Conservation (phyloP, 2,329 filamentous ascomycete genomes). For the Coniochaeta sp. region DNA sequence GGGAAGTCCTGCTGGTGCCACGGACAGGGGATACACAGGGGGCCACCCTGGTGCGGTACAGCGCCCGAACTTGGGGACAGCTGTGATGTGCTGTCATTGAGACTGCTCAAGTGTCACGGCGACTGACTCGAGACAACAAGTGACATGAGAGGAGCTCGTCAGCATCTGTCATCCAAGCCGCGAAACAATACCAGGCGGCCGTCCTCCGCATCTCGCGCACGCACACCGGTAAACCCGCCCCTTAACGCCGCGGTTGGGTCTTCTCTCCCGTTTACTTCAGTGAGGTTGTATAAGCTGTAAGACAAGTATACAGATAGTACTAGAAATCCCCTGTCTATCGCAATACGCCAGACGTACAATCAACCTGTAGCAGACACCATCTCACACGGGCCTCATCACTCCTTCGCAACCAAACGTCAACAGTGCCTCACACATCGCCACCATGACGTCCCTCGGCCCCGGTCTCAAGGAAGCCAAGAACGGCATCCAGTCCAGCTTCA, state of each 20-base stretch:
- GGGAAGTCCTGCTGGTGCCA: background rate
- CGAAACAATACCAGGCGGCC: background rate
- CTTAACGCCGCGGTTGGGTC: background rate
- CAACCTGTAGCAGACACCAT: background rate
- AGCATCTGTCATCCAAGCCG: background rate
- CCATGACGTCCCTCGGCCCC: constrained; percentile 17
- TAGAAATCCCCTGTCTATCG: background rate
- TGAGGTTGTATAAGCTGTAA: background rate
- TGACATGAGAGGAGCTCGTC: background rate
- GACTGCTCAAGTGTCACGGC: background rate
- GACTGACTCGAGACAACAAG: background rate
- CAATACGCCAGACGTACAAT: background rate
- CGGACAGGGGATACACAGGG: background rate
- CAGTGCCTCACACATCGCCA: background rate
- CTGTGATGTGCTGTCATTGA: background rate
- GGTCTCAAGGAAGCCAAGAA: constrained; percentile 10
- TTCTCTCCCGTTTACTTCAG: background rate
- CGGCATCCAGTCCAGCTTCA: constrained; percentile 9
- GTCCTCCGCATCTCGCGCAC: background rate
- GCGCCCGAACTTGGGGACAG: too few relatives aligned
- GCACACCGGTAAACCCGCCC: background rate
- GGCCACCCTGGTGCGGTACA: too few relatives aligned
- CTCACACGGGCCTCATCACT: background rate
- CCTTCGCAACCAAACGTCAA: background rate
- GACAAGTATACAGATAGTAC: background rate